A percentile compares a stretch with the other conserved stretches of the same genome.
Conservation (phyloP, 768 basidiomycete species). For the Steccherinum ochraceum region DNA sequence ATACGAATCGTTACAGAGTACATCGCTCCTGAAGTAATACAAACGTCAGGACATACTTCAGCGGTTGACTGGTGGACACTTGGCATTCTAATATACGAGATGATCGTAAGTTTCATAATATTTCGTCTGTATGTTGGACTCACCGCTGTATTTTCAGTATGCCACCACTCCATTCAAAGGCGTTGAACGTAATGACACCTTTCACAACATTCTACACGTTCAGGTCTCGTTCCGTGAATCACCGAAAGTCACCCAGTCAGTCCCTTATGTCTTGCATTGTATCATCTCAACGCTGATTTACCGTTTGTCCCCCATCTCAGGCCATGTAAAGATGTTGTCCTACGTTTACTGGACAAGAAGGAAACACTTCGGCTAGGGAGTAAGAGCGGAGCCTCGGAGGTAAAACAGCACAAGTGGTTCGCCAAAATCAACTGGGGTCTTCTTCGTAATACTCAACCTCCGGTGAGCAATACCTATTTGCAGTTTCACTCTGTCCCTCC, state of each 20-base stretch:
- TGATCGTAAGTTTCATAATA: conserved; percentile 69
- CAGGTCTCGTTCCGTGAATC: conserved; percentile 83
- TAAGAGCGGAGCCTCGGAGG: conserved; percentile 93
- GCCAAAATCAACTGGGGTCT: conserved; percentile 94
- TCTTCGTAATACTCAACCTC: conserved; percentile 85
- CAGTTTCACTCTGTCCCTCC: neutral
- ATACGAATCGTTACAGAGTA: conserved; percentile 62
- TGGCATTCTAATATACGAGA: conserved; percentile 97
- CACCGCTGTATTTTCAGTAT: conserved; percentile 47
- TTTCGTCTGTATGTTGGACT: neutral
- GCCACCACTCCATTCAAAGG: conserved; percentile 99
- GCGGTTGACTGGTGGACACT: conserved; percentile 99
- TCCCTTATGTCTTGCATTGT: conserved; percentile 12
- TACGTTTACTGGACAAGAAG: conserved; percentile 85
- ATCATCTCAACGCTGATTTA: conserved; percentile 4
- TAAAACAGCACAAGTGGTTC: conserved; percentile 99
- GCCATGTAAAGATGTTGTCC: conserved; percentile 82
- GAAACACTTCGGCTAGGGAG: conserved; percentile 86
- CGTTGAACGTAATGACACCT: conserved; percentile 88
- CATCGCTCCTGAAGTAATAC: conserved; percentile 98
- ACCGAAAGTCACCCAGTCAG: conserved; percentile 72
- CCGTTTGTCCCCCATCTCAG: conserved; percentile 37
- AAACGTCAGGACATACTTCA: conserved; percentile 92
- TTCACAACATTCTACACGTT: conserved; percentile 87
- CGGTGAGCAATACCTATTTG: conserved; percentile 46